Percentiles rank a stretch among this genome's conserved stretches.
phyloP scores from a whole-genome alignment of 345 rosid genomes.

The Eucalyptus curtisii region DNA sequence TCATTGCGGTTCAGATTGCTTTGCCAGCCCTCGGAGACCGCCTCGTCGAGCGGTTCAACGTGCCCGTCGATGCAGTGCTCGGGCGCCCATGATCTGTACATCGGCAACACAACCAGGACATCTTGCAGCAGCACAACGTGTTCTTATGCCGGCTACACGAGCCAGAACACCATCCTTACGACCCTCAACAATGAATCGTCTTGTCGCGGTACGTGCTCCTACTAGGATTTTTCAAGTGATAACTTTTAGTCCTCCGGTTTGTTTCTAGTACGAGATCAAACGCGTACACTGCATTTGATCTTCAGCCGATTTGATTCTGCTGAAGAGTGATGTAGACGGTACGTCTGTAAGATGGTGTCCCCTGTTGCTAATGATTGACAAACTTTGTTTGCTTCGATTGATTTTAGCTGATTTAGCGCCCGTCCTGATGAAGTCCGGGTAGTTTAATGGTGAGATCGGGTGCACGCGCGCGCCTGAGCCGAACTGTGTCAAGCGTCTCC shows the following conservation, averaged over 20 bases:
- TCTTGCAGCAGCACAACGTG: constrained; percentile 38
- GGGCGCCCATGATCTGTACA: constrained; percentile 9
- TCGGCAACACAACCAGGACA: constrained; percentile 25
- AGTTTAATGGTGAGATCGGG: neutral
- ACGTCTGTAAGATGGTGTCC: neutral
- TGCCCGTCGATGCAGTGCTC: constrained; percentile 53
- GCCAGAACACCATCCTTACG: constrained; percentile 23
- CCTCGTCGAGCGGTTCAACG: constrained; percentile 9
- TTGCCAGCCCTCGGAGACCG: constrained; percentile 39
- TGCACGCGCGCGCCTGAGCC: neutral
- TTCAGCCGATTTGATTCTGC: neutral
- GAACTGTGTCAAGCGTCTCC: neutral
- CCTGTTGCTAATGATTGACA: neutral
- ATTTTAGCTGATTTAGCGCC: neutral
- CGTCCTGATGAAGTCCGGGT: neutral
- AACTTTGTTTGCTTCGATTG: neutral
- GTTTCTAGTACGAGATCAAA: neutral
- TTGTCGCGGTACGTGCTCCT: constrained; percentile 23
- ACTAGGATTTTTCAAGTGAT: neutral
- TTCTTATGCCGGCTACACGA: constrained; percentile 52
- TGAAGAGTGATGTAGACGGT: neutral
- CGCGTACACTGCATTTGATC: neutral
- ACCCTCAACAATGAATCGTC: constrained; percentile 12
- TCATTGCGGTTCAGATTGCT: constrained; percentile 30
- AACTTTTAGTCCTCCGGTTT: neutral